Percentiles rank a stretch among this genome's conserved stretches.
Conservation (phyloP, 2,329 filamentous ascomycete genomes). For the Coleophoma crateriformis region DNA sequence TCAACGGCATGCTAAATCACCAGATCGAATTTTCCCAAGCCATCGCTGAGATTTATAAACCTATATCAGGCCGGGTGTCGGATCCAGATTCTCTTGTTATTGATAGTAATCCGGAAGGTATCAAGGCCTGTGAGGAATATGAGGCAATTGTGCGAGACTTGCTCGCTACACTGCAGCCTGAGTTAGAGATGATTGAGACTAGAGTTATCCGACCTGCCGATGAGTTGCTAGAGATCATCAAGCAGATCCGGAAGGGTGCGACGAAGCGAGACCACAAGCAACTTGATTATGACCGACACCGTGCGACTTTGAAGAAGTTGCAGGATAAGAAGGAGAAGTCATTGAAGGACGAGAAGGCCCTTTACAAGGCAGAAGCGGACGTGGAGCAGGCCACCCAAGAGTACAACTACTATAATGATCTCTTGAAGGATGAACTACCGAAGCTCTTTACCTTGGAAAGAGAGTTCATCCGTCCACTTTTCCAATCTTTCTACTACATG, state of each 20-base stretch:
- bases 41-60: constrained; percentile 95
- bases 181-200: constrained; percentile 95
- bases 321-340: constrained; percentile 97
- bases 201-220: constrained; percentile 88
- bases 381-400: constrained; percentile 90
- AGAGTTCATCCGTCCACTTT: constrained; percentile 93
- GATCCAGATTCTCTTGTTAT: constrained; percentile 79
- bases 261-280: constrained; percentile 95
- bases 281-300: constrained; percentile 89
- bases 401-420: constrained; percentile 96
- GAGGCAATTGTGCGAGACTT: constrained; percentile 85
- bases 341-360: constrained; percentile 92
- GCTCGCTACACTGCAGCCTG: constrained; percentile 80
- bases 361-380: constrained; percentile 93
- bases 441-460: constrained; percentile 85
- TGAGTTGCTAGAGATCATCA: constrained; percentile 91
- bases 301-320: constrained; percentile 79
- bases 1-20: constrained; percentile 95
- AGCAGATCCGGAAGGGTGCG: constrained; percentile 84
- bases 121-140: constrained; percentile 94
- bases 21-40: constrained; percentile 98
- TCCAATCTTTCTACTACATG: constrained; percentile 99
- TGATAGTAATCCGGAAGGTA: constrained; percentile 88
- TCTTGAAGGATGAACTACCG: constrained; percentile 92
- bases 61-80: constrained; percentile 91